phyloP scores from a whole-genome alignment of 2,329 filamentous ascomycete genomes.

The Penicillium brevicompactum region DNA sequence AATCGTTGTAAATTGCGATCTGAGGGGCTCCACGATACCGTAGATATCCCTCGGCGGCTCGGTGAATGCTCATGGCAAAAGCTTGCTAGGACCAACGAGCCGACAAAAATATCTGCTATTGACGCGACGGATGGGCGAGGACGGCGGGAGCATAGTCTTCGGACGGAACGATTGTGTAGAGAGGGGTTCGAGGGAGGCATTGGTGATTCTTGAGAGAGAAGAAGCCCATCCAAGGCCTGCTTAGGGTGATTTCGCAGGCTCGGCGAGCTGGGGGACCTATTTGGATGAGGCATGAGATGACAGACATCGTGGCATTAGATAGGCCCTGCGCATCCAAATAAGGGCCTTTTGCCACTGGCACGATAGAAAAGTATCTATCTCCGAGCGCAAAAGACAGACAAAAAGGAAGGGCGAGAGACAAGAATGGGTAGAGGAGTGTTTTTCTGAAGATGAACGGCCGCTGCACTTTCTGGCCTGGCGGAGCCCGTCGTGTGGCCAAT shows the following conservation, averaged over 20 bases:
- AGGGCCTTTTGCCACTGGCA: constrained; percentile 23
- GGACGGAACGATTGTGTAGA: constrained; percentile 27
- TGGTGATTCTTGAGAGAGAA: constrained; percentile 22
- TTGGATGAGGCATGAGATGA: constrained; percentile 65
- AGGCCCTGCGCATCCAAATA: constrained; percentile 36
- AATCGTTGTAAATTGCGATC: constrained; percentile 20
- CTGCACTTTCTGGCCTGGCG: constrained; percentile 33
- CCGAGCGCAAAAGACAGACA: constrained; percentile 12
- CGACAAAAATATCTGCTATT: constrained; percentile 57
- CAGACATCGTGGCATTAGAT: constrained; percentile 59
- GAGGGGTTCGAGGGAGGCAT: constrained; percentile 33
- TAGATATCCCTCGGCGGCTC: constrained; percentile 32
- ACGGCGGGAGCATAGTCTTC: constrained; percentile 32
- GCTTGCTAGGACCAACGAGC: constrained; percentile 55
- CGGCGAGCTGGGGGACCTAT: constrained; percentile 55
- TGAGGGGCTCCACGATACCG: constrained; percentile 21
- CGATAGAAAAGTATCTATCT: constrained; percentile 13
- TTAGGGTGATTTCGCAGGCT: constrained; percentile 52
- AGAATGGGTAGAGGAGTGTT: constrained; percentile 20
- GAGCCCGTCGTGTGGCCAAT: constrained; percentile 39
- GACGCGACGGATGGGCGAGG: constrained; percentile 34
- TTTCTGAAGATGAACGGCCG: constrained; percentile 23
- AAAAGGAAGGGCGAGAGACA: constrained; percentile 3
- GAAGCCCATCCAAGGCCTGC: constrained; percentile 39
- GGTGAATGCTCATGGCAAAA: constrained; percentile 53